phyloP scores from a whole-genome alignment of 1,284 basidiomycete species.

The Cryptococcus sp. region DNA sequence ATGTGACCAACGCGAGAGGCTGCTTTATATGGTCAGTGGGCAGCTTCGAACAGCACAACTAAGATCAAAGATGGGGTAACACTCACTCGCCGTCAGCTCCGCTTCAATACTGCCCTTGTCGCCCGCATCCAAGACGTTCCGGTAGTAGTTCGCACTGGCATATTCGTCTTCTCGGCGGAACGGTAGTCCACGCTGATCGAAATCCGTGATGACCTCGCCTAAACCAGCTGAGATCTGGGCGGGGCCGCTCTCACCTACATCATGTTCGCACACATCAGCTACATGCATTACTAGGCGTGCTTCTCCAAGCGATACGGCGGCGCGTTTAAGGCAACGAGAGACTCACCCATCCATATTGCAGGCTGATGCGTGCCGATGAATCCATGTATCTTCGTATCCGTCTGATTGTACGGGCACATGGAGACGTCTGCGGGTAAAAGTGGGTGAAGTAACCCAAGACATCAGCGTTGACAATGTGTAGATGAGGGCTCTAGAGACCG shows the following conservation, averaged over 20 bases:
- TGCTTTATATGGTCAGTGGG: slow-evolving; percentile 36
- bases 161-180: slow-evolving; percentile 66
- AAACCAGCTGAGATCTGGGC: slow-evolving; percentile 66
- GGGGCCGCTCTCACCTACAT: slow-evolving; percentile 63
- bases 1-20: slow-evolving; percentile 77
- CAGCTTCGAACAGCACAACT: neutral
- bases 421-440: slow-evolving; percentile 59
- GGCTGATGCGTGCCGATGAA: slow-evolving; percentile 74
- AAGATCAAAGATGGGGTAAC: neutral
- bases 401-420: slow-evolving; percentile 74
- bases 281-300: slow-evolving; percentile 9
- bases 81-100: slow-evolving; percentile 71
- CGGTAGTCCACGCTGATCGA: slow-evolving; percentile 64
- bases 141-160: slow-evolving; percentile 68
- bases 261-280: neutral
- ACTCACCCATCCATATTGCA: slow-evolving; percentile 81
- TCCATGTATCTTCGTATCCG: slow-evolving; percentile 65
- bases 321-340: neutral
- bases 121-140: slow-evolving; percentile 61
- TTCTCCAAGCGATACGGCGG: slow-evolving; percentile 2
- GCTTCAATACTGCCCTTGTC: slow-evolving; percentile 61
- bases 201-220: slow-evolving; percentile 59
- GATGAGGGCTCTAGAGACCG: no score
- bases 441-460: neutral
- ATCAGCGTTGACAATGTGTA: no score